phyloP scores from a whole-genome alignment of 768 basidiomycete genomes.

The Mycena crocata region DNA sequence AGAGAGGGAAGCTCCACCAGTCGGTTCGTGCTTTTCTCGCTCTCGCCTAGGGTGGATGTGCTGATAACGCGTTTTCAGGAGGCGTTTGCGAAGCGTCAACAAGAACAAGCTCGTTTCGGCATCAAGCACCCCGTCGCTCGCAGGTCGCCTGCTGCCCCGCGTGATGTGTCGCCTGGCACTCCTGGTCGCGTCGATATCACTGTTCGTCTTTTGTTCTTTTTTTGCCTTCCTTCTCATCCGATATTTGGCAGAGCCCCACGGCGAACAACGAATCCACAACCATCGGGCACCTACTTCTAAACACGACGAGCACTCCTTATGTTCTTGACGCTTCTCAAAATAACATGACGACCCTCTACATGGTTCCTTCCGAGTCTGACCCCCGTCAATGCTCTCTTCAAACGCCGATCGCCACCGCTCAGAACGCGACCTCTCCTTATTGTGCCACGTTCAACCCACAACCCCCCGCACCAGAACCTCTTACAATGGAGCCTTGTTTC shows the following conservation, averaged over 20 bases:
- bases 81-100: conserved; percentile 16
- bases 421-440: conserved; percentile 51
- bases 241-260: conserved; percentile 6
- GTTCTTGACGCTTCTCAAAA: conserved; percentile 63
- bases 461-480: conserved; percentile 58
- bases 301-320: conserved; percentile 39
- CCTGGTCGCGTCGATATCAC: conserved; percentile 7
- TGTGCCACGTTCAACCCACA: conserved; percentile 74
- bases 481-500: conserved; percentile 62
- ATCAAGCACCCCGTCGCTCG: conserved; percentile 9
- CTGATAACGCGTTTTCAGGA: conserved; percentile 8
- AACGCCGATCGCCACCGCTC: conserved; percentile 51
- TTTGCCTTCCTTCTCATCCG: neutral
- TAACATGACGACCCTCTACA: conserved; percentile 57
- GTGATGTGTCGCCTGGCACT: neutral
- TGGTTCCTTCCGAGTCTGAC: conserved; percentile 45
- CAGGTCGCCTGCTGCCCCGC: neutral
- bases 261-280: conserved; percentile 48
- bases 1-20: conserved; percentile 11
- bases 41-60: conserved; percentile 10
- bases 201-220: neutral
- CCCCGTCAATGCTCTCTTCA: conserved; percentile 54
- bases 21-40: conserved; percentile 16
- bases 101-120: conserved; percentile 19
- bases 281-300: conserved; percentile 47